These are phyloP conservation scores for Cyclotella sp. DNA, from an alignment of 108 stramenopile genomes.

Conservation along the genomic window DNA sequence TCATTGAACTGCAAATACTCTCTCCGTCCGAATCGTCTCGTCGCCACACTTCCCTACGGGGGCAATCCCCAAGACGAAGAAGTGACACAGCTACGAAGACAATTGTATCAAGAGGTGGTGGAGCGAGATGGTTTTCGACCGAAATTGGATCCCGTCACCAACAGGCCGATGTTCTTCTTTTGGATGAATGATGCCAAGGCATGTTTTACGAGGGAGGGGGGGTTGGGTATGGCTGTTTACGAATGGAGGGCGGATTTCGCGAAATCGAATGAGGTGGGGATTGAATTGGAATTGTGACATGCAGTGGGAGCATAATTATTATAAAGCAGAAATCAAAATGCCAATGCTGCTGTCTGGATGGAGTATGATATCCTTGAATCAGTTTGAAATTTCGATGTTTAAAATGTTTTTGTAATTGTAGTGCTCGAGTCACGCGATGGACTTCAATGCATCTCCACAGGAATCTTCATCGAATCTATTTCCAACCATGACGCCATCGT, in stretches of 20 bases:
- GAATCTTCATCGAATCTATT: too few relatives aligned
- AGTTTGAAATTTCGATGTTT: too few relatives aligned
- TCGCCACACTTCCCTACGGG: slow-evolving; percentile 77
- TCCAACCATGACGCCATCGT: too few relatives aligned
- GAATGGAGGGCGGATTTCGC: slow-evolving; percentile 75
- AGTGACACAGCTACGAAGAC: slow-evolving; percentile 67
- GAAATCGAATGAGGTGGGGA: slow-evolving; percentile 80
- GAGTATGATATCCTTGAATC: too few relatives aligned
- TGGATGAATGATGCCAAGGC: slow-evolving; percentile 79
- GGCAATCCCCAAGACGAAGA: slow-evolving; percentile 81
- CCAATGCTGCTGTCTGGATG: too few relatives aligned
- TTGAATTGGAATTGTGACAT: slow-evolving; percentile 65
- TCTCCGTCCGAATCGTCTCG: slow-evolving; percentile 57
- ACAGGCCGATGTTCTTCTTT: slow-evolving; percentile 86
- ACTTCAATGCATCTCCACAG: too few relatives aligned
- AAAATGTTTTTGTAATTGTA: too few relatives aligned
- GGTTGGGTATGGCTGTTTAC: slow-evolving; percentile 85
- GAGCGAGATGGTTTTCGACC: slow-evolving; percentile 75
- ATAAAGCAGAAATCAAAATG: too few relatives aligned
- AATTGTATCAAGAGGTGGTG: slow-evolving; percentile 73
- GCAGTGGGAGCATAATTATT: too few relatives aligned
- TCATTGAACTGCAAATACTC: slow-evolving; percentile 33
- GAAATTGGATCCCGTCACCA: slow-evolving; percentile 65
- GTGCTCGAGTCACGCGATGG: too few relatives aligned
- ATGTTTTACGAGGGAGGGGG: slow-evolving; percentile 76